These are phyloP conservation scores for Hericium rajendrae DNA, from an alignment of 768 basidiomycete genomes.

Conservation along the genomic window DNA sequence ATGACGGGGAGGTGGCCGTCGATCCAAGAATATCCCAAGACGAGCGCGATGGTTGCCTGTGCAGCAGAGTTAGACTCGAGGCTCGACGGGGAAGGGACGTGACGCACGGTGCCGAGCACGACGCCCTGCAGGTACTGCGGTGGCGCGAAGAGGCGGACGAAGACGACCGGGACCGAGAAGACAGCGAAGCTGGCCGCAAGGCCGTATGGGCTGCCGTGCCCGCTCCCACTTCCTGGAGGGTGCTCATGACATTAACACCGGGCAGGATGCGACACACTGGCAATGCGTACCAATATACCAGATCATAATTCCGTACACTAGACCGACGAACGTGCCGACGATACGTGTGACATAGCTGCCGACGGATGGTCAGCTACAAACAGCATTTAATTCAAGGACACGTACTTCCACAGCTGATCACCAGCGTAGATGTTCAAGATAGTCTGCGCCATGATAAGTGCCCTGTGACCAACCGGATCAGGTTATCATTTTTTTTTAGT, in stretches of 20 bases:
- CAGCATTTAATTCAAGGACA: no score
- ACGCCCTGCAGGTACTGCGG: slow-evolving; percentile 27
- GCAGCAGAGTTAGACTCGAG: background rate
- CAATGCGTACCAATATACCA: slow-evolving; percentile 36
- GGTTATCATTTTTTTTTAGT: background rate
- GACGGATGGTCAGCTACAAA: background rate
- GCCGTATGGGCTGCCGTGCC: slow-evolving; percentile 47
- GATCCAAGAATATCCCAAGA: slow-evolving; percentile 49
- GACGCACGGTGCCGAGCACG: slow-evolving; percentile 29
- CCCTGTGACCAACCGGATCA: slow-evolving; percentile 24
- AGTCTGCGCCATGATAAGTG: slow-evolving; percentile 52
- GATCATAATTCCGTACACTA: slow-evolving; percentile 36
- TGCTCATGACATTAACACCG: background rate
- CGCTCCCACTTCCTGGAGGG: slow-evolving; percentile 28
- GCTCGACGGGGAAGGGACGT: background rate
- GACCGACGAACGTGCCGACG: slow-evolving; percentile 37
- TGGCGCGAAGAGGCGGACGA: slow-evolving; percentile 39
- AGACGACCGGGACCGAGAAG: slow-evolving; percentile 37
- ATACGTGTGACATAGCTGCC: slow-evolving; percentile 34
- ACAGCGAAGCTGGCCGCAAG: slow-evolving; percentile 39
- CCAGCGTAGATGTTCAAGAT: slow-evolving; percentile 46
- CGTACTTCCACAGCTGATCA: slow-evolving; percentile 45
- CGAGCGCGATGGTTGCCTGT: slow-evolving; percentile 34
- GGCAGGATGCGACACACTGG: background rate
- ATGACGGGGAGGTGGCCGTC: slow-evolving; percentile 38